A percentile compares a stretch with the other conserved stretches of the same genome.
These are phyloP conservation scores for Lactifluus echinatus DNA, from an alignment of 768 basidiomycete species.

Conservation along the genomic window DNA sequence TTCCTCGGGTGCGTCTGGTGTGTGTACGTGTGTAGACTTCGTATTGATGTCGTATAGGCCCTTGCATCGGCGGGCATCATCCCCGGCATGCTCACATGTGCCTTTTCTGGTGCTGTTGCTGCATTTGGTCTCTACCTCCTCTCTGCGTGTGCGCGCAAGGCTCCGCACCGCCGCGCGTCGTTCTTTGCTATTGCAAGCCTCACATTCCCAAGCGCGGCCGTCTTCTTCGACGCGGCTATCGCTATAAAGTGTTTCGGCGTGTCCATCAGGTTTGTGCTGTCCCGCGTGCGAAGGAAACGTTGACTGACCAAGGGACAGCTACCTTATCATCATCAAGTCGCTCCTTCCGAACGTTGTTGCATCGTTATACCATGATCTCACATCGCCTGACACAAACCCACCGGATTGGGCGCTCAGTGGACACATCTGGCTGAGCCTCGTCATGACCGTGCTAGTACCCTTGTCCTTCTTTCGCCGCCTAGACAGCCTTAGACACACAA, in stretches of 20 bases:
- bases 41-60: constrained; percentile 40
- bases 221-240: constrained; percentile 91
- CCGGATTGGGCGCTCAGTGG: constrained; percentile 72
- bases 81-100: constrained; percentile 83
- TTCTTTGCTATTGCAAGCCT: constrained; percentile 79
- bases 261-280: constrained; percentile 62
- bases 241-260: constrained; percentile 97
- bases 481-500: constrained; percentile 82
- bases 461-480: constrained; percentile 76
- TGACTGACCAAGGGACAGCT: constrained; percentile 35
- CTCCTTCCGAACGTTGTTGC: constrained; percentile 87
- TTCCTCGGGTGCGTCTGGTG: constrained; percentile 55
- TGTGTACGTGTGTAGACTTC: not conserved
- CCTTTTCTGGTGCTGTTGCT: constrained; percentile 67
- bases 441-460: constrained; percentile 71
- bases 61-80: constrained; percentile 86
- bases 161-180: constrained; percentile 66
- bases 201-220: constrained; percentile 80
- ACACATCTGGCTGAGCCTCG: constrained; percentile 72
- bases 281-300: not conserved
- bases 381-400: constrained; percentile 51
- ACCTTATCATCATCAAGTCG: constrained; percentile 87
- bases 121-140: constrained; percentile 87
- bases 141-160: constrained; percentile 68
- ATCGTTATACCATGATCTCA: constrained; percentile 73